phyloP scores from a whole-genome alignment of 1,284 basidiomycete genomes.

The Papiliotrema flavescens region DNA sequence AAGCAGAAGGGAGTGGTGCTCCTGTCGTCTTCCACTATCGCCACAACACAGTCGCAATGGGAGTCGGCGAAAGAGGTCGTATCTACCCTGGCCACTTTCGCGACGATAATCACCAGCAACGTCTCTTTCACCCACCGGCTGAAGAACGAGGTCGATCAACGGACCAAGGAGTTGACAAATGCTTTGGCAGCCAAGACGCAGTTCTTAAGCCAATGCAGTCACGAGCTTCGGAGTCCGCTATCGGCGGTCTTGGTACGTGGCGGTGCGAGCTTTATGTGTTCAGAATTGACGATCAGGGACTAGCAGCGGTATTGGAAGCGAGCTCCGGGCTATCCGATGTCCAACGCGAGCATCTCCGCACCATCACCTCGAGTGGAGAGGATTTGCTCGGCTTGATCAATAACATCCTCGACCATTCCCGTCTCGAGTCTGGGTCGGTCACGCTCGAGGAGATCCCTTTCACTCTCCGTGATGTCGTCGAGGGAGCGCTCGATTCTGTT shows the following conservation, averaged over 20 bases:
- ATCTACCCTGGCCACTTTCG: conserved; percentile 34
- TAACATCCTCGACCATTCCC: conserved; percentile 51
- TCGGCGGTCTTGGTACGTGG: conserved; percentile 36
- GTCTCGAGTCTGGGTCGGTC: conserved; percentile 50
- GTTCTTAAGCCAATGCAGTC: conserved; percentile 44
- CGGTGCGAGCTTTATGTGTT: not conserved
- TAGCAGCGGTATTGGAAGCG: conserved; percentile 46
- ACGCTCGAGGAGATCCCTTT: conserved; percentile 49
- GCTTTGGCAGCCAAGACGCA: conserved; percentile 36
- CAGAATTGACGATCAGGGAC: conserved; percentile 25
- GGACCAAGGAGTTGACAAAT: conserved; percentile 29
- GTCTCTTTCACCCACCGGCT: conserved; percentile 29
- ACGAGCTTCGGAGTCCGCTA: conserved; percentile 52
- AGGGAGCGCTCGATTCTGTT: conserved; percentile 40
- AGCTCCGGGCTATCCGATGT: conserved; percentile 43
- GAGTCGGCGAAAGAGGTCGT: conserved; percentile 24
- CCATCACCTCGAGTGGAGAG: conserved; percentile 49
- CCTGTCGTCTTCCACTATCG: conserved; percentile 24
- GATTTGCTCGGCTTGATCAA: conserved; percentile 52
- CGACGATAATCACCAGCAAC: conserved; percentile 29
- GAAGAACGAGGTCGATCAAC: conserved; percentile 27
- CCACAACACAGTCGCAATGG: conserved; percentile 20
- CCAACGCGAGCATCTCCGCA: conserved; percentile 50
- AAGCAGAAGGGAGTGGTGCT: conserved; percentile 28
- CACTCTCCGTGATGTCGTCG: conserved; percentile 43